Percentiles rank a stretch among this genome's conserved stretches.
phyloP scores from a whole-genome alignment of 495 filamentous ascomycete species.

The Xylaria bambusicola region DNA sequence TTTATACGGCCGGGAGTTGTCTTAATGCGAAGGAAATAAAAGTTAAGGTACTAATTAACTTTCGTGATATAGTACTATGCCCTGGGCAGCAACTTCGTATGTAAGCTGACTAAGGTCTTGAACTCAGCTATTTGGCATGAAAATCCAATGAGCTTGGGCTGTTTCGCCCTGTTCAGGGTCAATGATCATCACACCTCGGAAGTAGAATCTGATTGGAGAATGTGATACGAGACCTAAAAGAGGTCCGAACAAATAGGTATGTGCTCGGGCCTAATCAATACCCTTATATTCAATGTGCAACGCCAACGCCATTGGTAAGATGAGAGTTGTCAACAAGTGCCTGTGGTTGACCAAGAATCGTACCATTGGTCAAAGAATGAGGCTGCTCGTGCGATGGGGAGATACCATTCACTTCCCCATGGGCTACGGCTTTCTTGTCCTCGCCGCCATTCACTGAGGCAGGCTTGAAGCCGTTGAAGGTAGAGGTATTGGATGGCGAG shows the following conservation, averaged over 20 bases:
- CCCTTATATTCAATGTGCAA: conserved; percentile 6
- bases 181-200: background rate
- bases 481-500: conserved; percentile 48
- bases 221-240: background rate
- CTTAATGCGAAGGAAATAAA: background rate
- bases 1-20: too few species aligned
- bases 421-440: background rate
- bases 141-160: background rate
- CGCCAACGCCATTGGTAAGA: conserved; percentile 21
- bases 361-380: conserved; percentile 18
- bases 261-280: conserved; percentile 14
- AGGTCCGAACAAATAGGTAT: conserved; percentile 1
- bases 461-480: conserved; percentile 5
- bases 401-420: conserved; percentile 13
- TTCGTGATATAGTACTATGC: conserved; percentile 1
- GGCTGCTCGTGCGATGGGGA: conserved; percentile 15
- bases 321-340: background rate
- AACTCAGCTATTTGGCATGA: background rate
- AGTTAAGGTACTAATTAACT: background rate
- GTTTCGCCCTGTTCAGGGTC: background rate
- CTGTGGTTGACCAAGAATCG: conserved; percentile 3
- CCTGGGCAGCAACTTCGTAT: background rate
- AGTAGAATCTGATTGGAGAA: background rate
- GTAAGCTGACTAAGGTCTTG: background rate
- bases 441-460: conserved; percentile 8